Evolutionary conservation across 148 eudicot genomes (phyloP).

Genomic region (Spergularia bocconei): DNA sequence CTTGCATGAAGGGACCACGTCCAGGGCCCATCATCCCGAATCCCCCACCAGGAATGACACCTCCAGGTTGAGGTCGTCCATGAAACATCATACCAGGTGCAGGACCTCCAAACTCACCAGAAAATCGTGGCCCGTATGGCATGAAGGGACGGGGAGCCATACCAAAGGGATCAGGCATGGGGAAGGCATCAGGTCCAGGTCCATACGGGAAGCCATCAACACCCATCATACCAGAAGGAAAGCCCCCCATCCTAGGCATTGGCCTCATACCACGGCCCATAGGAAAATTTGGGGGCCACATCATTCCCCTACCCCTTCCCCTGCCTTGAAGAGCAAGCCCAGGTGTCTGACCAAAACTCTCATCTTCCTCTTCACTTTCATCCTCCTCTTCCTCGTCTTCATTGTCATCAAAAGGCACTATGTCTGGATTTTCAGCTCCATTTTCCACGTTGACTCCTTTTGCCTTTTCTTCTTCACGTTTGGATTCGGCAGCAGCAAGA

Average conservation of each 20-base stretch:
- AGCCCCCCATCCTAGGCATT: conserved; percentile 70
- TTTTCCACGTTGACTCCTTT: conserved; percentile 74
- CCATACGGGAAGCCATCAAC: conserved; percentile 77
- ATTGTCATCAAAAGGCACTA: conserved; percentile 91
- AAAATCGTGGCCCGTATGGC: conserved; percentile 77
- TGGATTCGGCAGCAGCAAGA: conserved; percentile 72
- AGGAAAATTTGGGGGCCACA: conserved; percentile 92
- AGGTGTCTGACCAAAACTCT: conserved; percentile 44
- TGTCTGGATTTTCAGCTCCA: conserved; percentile 77
- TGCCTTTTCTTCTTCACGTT: conserved; percentile 89
- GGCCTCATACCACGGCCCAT: conserved; percentile 65
- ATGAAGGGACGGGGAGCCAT: conserved; percentile 84
- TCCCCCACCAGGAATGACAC: conserved; percentile 55
- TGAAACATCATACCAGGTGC: conserved; percentile 77
- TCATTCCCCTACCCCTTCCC: conserved; percentile 86
- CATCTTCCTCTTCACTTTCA: conserved; percentile 90
- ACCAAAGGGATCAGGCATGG: conserved; percentile 68
- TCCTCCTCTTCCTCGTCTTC: conserved; percentile 98
- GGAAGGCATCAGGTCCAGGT: conserved; percentile 59
- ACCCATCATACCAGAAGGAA: conserved; percentile 78
- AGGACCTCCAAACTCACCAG: conserved; percentile 62
- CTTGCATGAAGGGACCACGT: conserved; percentile 77
- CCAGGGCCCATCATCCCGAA: conserved; percentile 93
- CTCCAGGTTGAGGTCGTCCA: conserved; percentile 65
- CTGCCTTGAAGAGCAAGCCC: conserved; percentile 57